phyloP scores from a whole-genome alignment of 306 rosid species.

The Castanea crenata region DNA sequence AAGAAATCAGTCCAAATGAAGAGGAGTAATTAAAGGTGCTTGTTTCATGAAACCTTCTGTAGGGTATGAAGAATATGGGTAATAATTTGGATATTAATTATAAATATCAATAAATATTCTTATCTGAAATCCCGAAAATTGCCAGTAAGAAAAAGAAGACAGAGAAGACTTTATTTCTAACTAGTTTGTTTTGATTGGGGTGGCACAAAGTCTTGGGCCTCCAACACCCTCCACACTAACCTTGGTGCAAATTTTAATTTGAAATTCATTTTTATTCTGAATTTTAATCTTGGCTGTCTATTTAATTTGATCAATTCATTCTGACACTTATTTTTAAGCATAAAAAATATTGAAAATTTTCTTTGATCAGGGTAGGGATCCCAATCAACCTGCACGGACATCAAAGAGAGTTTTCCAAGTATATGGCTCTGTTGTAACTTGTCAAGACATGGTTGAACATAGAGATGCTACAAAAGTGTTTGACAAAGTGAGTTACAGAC shows the following conservation, averaged over 20 bases:
- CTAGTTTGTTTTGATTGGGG: background rate
- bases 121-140: background rate
- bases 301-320: background rate
- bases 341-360: background rate
- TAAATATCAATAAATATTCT: background rate
- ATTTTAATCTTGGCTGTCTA: background rate
- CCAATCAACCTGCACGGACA: constrained; percentile 33
- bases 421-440: constrained; percentile 82
- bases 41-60: background rate
- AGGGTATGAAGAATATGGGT: background rate
- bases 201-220: background rate
- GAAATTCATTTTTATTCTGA: background rate
- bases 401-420: constrained; percentile 84
- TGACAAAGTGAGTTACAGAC: constrained; percentile 61
- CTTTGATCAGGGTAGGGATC: constrained; percentile 50
- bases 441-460: constrained; percentile 75
- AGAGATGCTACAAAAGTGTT: constrained; percentile 49
- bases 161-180: background rate
- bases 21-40: background rate
- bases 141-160: background rate
- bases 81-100: background rate
- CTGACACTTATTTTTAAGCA: background rate
- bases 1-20: background rate
- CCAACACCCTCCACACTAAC: background rate
- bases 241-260: background rate